Conservation (phyloP, 2,329 filamentous ascomycete genomes). For the Hypoxylon sp. region DNA sequence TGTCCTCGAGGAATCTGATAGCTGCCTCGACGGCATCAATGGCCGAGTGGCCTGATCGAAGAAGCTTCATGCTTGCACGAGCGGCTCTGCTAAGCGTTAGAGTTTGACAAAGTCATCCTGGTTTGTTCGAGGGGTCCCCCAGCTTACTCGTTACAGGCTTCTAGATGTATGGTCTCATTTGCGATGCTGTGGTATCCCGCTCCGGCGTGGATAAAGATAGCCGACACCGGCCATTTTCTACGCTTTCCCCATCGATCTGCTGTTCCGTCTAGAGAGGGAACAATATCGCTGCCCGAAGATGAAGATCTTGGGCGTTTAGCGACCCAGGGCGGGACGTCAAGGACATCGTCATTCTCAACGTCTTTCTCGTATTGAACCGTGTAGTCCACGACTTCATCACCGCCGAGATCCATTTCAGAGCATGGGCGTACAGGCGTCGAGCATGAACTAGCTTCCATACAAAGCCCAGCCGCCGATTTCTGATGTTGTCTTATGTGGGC, state of each 20-base stretch:
- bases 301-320: constrained; percentile 8
- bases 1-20: constrained; percentile 86
- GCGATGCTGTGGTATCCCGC: constrained; percentile 90
- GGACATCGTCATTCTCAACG: constrained; percentile 11
- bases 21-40: constrained; percentile 91
- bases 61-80: constrained; percentile 80
- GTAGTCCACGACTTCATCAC: neutral
- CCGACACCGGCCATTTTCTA: constrained; percentile 51
- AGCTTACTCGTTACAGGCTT: constrained; percentile 86
- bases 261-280: constrained; percentile 49
- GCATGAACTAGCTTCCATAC: neutral
- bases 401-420: constrained; percentile 11
- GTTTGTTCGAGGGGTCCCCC: neutral
- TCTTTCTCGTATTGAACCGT: constrained; percentile 1
- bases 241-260: constrained; percentile 51
- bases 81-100: constrained; percentile 69
- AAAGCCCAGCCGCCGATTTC: constrained; percentile 6
- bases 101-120: neutral
- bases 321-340: constrained; percentile 12
- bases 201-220: constrained; percentile 94
- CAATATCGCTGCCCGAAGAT: neutral
- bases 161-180: constrained; percentile 85
- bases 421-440: neutral
- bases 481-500: constrained; percentile 21
- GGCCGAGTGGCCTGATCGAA: constrained; percentile 80